Base-by-base conservation (phyloP, 2,329 filamentous ascomycete species). In the Fusarium equiseti region DNA sequence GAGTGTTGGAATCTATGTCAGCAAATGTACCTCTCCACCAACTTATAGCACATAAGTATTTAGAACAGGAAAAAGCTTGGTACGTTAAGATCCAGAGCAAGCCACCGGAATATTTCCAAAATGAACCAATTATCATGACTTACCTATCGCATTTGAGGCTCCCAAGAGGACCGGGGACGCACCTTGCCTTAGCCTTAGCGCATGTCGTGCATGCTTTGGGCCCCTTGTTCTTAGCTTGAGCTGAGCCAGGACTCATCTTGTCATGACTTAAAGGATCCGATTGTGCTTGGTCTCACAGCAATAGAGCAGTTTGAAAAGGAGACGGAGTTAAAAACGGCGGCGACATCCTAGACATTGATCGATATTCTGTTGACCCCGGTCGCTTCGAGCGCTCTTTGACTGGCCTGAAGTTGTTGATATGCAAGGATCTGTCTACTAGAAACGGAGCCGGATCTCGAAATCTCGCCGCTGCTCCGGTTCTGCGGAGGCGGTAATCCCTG, bases 121-220 rank as follows among this genome's bases (percentile, higher is more conserved):
- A 29, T 43, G 32, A 45, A 32, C 59, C 64, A 71, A 72, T 71
- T 40, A 56, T 59, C 49, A 31, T 46, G 31, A 57, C 80, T 73
- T 70, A 86, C 84, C 85, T 81, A 66, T 87, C 84, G 68, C 85
- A 87, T 58, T 83, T 83, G 57, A 79, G 77, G 35, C 73, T 77
- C 8, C 76, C 79, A 16, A 76, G 74, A 12, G 81, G 80, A 5
- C 84, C 82, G 1, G 83, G 78, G 27, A 85, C 82, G 46, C 85
- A 87, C 71, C 84, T 79, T 31, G 84, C 81, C 73, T 87, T 87
- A n/a, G 85, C 85, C 70, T 82, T 85, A 63, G 85, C 85, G 71
- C 85, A 87, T 3, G 84, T 85, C 3, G 79, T 79, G 71, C 85
- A 87, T 45, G 85, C 85, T 69, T 83, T 82, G 6, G 85, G 84